Percentiles rank a stretch among this genome's conserved stretches.
Evolutionary conservation across 306 rosid genomes (phyloP).

Genomic region (Cicer chorassanicum): DNA sequence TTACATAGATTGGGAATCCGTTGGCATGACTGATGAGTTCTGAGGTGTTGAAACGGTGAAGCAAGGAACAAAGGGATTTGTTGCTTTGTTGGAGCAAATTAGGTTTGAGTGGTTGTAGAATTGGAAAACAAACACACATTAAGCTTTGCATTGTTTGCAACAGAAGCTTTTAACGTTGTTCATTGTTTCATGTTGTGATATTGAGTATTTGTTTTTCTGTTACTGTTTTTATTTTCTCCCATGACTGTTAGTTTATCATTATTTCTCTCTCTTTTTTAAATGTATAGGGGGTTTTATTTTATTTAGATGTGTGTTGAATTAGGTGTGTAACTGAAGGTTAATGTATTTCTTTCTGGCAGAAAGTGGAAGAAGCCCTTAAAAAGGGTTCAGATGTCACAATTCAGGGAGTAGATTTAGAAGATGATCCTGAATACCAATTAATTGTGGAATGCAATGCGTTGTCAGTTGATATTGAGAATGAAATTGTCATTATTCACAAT

Average conservation of each 20-base stretch:
- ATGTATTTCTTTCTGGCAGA: slow-evolving; percentile 59
- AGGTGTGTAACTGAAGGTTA: slow-evolving; percentile 24
- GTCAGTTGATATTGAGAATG: slow-evolving; percentile 94
- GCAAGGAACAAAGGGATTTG: no score
- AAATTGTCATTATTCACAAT: slow-evolving; percentile 82
- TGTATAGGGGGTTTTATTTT: neutral
- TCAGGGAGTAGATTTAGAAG: slow-evolving; percentile 74
- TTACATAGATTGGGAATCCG: no score
- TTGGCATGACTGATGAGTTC: neutral
- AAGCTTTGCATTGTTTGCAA: neutral
- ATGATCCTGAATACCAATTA: slow-evolving; percentile 92
- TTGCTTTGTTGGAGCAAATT: no score
- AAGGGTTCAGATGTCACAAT: slow-evolving; percentile 61
- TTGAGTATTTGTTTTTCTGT: neutral
- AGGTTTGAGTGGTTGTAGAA: no score
- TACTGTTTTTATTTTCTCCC: slow-evolving; percentile 8
- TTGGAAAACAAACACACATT: no score
- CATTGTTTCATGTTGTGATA: slow-evolving; percentile 28
- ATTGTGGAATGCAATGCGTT: slow-evolving; percentile 86
- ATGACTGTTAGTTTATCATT: slow-evolving; percentile 16
- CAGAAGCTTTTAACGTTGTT: slow-evolving; percentile 5
- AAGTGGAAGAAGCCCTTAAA: slow-evolving; percentile 83
- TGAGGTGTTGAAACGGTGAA: neutral
- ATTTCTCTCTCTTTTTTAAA: neutral
- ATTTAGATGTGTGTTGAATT: slow-evolving; percentile 37